Percentiles rank a stretch among this genome's conserved stretches.
phyloP scores from a whole-genome alignment of 139 green algal species.

The Chlorella ohadii region DNA sequence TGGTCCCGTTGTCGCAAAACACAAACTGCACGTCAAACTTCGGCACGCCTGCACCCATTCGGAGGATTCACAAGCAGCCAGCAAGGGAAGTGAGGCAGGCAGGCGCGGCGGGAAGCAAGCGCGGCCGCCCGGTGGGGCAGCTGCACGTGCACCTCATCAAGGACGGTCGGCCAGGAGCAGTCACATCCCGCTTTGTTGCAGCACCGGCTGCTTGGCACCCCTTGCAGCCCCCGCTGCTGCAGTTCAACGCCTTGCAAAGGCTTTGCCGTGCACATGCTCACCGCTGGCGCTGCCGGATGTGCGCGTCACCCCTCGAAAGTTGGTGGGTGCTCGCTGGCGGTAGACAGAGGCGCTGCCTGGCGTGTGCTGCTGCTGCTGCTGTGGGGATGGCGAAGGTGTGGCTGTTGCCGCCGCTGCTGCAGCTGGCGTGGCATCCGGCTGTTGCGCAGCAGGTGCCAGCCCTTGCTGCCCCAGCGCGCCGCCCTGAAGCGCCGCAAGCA shows the following conservation, averaged over 20 bases:
- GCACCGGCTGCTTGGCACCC: too few species aligned
- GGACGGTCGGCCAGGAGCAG: too few species aligned
- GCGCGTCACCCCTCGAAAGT: constrained; percentile 36
- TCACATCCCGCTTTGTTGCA: too few species aligned
- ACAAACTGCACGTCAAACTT: constrained; percentile 34
- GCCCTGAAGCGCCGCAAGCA: too few species aligned
- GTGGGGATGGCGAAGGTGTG: background rate
- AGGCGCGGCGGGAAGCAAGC: background rate
- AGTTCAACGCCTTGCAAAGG: background rate
- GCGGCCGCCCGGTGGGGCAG: background rate
- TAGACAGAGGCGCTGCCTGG: background rate
- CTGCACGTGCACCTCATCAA: too few species aligned
- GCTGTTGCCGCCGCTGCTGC: background rate
- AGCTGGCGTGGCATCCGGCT: background rate
- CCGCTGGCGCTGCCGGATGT: constrained; percentile 24
- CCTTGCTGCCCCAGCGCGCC: too few species aligned
- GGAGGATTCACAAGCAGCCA: too few species aligned
- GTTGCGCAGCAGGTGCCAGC: too few species aligned
- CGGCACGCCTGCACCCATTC: background rate
- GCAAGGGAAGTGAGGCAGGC: background rate
- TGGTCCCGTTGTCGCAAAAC: constrained; percentile 50
- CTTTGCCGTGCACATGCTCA: background rate
- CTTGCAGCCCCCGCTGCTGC: too few species aligned
- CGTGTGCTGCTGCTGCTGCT: background rate
- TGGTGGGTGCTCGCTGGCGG: constrained; percentile 16